phyloP scores from a whole-genome alignment of 75 land plant genomes.

The Selaginella moellendorffii region DNA sequence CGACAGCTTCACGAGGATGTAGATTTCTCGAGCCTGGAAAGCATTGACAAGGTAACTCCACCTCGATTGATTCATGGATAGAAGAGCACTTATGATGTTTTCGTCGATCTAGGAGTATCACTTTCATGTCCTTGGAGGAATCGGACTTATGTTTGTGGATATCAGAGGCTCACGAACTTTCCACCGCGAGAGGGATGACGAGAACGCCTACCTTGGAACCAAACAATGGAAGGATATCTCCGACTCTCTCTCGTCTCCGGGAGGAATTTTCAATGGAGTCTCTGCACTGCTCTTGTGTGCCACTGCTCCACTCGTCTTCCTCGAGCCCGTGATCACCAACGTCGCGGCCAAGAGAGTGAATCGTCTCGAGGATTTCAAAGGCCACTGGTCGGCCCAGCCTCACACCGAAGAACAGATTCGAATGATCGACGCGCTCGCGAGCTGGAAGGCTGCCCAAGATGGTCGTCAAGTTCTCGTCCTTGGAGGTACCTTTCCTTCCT shows the following conservation, averaged over 20 bases:
- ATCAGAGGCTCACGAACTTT: constrained; percentile 40
- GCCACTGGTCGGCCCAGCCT: constrained; percentile 33
- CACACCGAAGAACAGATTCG: constrained; percentile 19
- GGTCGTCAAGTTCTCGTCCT: constrained; percentile 31
- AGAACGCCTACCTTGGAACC: constrained; percentile 27
- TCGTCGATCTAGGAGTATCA: constrained; percentile 42
- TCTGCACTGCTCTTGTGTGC: constrained; percentile 26
- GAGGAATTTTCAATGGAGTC: constrained; percentile 19
- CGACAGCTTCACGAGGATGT: constrained; percentile 31
- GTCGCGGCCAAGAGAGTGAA: constrained; percentile 15
- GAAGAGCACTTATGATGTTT: neutral
- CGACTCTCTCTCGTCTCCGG: constrained; percentile 12
- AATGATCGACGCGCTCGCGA: constrained; percentile 24
- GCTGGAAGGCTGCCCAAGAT: constrained; percentile 18
- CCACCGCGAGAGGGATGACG: constrained; percentile 28
- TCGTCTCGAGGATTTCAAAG: constrained; percentile 35
- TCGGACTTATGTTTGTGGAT: constrained; percentile 34
- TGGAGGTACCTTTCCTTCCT: constrained; percentile 24
- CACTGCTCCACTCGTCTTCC: constrained; percentile 40
- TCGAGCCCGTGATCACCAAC: constrained; percentile 24
- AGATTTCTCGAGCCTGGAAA: constrained; percentile 19
- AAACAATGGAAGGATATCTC: constrained; percentile 30
- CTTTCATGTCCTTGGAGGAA: constrained; percentile 31
- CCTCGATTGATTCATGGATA: neutral
- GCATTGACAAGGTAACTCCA: constrained; percentile 25